Conservation (phyloP, 768 basidiomycete genomes). For the Trametes cubensis region DNA sequence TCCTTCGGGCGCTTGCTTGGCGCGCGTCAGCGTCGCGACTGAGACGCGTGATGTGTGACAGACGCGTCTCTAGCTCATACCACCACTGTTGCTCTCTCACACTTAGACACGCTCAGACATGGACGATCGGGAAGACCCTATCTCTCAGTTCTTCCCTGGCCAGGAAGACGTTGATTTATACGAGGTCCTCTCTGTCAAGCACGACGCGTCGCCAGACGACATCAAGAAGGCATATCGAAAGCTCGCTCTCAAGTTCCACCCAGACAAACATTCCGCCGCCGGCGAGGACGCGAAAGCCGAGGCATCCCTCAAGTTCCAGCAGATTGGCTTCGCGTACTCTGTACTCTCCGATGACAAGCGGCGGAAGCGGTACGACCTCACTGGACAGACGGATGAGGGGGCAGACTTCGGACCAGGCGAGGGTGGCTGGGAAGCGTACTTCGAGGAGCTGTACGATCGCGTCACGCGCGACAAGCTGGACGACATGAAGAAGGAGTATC, state of each 20-base stretch:
- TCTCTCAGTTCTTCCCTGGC: slow-evolving; percentile 76
- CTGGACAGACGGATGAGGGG: slow-evolving; percentile 83
- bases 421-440: slow-evolving; percentile 95
- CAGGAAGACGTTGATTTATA: slow-evolving; percentile 78
- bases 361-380: slow-evolving; percentile 78
- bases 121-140: slow-evolving; percentile 70
- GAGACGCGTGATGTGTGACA: slow-evolving; percentile 22
- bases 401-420: slow-evolving; percentile 71
- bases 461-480: slow-evolving; percentile 87
- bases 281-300: slow-evolving; percentile 62
- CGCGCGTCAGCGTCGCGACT: slow-evolving; percentile 4
- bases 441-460: slow-evolving; percentile 84
- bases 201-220: slow-evolving; percentile 59
- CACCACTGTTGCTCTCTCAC: slow-evolving; percentile 21
- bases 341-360: slow-evolving; percentile 80
- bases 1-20: neutral
- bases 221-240: slow-evolving; percentile 87
- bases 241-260: slow-evolving; percentile 81
- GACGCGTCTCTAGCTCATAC: slow-evolving; percentile 30
- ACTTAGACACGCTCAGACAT: slow-evolving; percentile 40
- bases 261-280: slow-evolving; percentile 81
- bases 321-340: slow-evolving; percentile 92
- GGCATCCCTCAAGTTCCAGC: slow-evolving; percentile 82
- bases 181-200: slow-evolving; percentile 60
- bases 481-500: slow-evolving; percentile 92